These are phyloP conservation scores for Cinnamomum chago DNA, from an alignment of 164 flowering plant genomes.

Conservation along the genomic window DNA sequence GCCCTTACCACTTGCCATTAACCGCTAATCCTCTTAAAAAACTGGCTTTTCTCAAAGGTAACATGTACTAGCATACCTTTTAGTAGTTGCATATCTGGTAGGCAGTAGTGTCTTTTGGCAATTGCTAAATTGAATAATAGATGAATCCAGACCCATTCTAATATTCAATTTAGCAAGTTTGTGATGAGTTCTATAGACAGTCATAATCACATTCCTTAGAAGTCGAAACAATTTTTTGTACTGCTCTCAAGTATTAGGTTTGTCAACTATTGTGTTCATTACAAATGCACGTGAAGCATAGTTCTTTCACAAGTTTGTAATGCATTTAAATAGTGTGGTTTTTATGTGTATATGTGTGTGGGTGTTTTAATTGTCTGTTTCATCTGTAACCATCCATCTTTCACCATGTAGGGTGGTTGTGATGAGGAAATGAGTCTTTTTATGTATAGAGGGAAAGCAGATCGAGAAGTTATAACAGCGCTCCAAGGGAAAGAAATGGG, in stretches of 20 bases:
- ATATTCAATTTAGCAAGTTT: not conserved
- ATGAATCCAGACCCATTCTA: not conserved
- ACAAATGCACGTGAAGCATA: not conserved
- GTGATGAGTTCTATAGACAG: not conserved
- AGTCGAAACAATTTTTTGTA: no score
- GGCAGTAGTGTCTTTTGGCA: not conserved
- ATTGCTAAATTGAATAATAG: not conserved
- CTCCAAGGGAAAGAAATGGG: slow-evolving; percentile 90
- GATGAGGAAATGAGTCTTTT: slow-evolving; percentile 81
- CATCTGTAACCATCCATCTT: no score
- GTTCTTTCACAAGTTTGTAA: not conserved
- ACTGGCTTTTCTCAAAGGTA: not conserved
- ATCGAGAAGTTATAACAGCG: slow-evolving; percentile 41
- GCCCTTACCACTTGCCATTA: not conserved
- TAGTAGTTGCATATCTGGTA: not conserved
- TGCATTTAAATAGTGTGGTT: no score
- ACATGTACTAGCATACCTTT: not conserved
- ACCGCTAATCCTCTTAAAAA: not conserved
- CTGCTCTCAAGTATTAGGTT: no score
- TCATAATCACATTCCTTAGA: no score
- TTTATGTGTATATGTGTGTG: not conserved
- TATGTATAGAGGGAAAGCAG: slow-evolving; percentile 57
- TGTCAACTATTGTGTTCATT: not conserved
- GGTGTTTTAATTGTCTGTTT: not conserved
- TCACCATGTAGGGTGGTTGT: slow-evolving; percentile 73